Evolutionary conservation across 2,329 filamentous ascomycete genomes (phyloP).

Genomic region (Claviceps sp.): DNA sequence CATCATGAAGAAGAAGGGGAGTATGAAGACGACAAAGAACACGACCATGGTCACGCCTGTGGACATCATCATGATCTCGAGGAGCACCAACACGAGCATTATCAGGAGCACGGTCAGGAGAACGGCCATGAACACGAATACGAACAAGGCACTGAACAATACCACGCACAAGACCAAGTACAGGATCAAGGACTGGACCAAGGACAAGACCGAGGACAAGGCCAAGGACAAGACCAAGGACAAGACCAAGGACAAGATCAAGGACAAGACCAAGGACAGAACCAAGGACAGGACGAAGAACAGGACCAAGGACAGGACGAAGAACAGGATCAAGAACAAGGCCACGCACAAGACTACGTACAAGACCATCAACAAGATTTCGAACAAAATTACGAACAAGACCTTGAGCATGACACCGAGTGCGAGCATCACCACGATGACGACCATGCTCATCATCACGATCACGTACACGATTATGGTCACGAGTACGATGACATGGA

Average conservation of each 20-base stretch:
- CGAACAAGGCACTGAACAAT: slow-evolving; percentile 24
- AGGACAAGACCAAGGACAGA: too few species aligned
- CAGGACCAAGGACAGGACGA: neutral
- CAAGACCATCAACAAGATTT: slow-evolving; percentile 22
- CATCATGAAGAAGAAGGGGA: slow-evolving; percentile 18
- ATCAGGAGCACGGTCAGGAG: slow-evolving; percentile 16
- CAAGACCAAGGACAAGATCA: slow-evolving; percentile 12
- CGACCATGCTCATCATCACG: slow-evolving; percentile 21
- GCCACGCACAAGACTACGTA: slow-evolving; percentile 17
- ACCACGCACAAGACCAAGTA: slow-evolving; percentile 16
- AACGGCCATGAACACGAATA: slow-evolving; percentile 19
- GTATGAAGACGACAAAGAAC: slow-evolving; percentile 7
- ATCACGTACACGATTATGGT: slow-evolving; percentile 23
- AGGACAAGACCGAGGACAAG: slow-evolving; percentile 20
- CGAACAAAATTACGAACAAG: slow-evolving; percentile 27
- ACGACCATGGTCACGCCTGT: slow-evolving; percentile 9
- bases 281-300: slow-evolving; percentile 11
- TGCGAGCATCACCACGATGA: slow-evolving; percentile 20
- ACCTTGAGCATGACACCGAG: slow-evolving; percentile 37
- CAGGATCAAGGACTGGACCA: slow-evolving; percentile 22
- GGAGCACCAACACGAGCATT: slow-evolving; percentile 16
- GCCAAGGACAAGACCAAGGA: slow-evolving; percentile 18
- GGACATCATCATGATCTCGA: slow-evolving; percentile 20
- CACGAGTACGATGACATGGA: slow-evolving; percentile 42
- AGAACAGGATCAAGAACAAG: slow-evolving; percentile 13